Base-by-base conservation (phyloP, 495 filamentous ascomycete genomes). In the Lichenothelia convexa region DNA sequence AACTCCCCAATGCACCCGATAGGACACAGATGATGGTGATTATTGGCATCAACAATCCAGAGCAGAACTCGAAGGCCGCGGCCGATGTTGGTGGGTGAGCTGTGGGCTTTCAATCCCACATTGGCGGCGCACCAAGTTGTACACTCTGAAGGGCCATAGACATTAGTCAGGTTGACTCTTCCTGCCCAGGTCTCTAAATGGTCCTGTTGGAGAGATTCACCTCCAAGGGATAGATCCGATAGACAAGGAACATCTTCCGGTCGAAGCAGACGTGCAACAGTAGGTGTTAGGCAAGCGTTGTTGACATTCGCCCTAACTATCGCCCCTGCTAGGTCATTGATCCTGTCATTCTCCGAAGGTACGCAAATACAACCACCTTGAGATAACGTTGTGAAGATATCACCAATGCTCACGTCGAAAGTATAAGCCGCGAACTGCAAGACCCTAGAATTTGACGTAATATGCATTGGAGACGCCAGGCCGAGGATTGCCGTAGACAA, bases 331-430 rank as follows among this genome's bases (percentile, higher is more conserved):
- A 83, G 55, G 42, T 83, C 68, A n/a, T 57, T 58, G 36, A 76
- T 73, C 1, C 85, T 49, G 4, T 62, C 56, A 40, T 80, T 71
- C 34, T 78, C 78, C 3, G 65, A 63, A 8, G 65, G 71, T 4
- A 77, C 70, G 47, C 75, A 85, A 17, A 87, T 58, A 41, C 70
- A 73, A 55, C 81, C 74, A n/a, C 77, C 78, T 22, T 61, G 61
- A 17, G 64, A 63, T 78, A 77, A 85, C 7, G 80, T 54, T 40
- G 79, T 83, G 46, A 86, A 82, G 12, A 83, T 75, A 42, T 85
- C 81, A 44, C 83, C 82, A 1, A 87, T 74, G 1, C 77, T 82
- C n/a, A 81, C 67, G 48, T 81, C 75, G 46, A 82, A 86, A 12
- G 70, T 71, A 0, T 45, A 38, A 0, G 56, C 51, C 1, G 75